Conservation (phyloP, 1,284 basidiomycete genomes). For the Microbotryum lychnidis-dioicae region DNA sequence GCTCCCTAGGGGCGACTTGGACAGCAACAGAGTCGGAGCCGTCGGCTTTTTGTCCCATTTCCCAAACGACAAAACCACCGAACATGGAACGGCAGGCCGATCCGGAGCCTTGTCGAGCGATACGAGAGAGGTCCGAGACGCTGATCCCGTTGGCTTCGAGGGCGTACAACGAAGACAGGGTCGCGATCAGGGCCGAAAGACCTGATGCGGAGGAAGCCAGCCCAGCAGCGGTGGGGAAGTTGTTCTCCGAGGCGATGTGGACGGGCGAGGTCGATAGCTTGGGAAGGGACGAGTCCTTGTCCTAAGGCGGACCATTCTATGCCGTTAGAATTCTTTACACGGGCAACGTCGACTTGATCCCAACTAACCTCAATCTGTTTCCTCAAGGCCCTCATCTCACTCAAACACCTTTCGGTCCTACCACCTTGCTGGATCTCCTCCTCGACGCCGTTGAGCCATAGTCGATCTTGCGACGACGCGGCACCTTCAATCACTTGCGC, state of each 20-base stretch:
- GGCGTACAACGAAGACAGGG: slow-evolving; percentile 75
- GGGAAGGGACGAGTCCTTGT: slow-evolving; percentile 45
- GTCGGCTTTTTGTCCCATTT: slow-evolving; percentile 59
- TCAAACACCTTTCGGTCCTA: slow-evolving; percentile 68
- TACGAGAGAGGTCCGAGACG: slow-evolving; percentile 69
- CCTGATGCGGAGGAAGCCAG: slow-evolving; percentile 95
- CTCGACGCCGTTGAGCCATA: slow-evolving; percentile 59
- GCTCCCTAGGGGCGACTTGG: slow-evolving; percentile 71
- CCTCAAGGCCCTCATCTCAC: slow-evolving; percentile 74
- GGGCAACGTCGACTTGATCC: background rate
- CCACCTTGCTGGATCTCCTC: slow-evolving; percentile 23
- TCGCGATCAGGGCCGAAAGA: slow-evolving; percentile 87
- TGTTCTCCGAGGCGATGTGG: slow-evolving; percentile 91
- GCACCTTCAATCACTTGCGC: slow-evolving; percentile 71
- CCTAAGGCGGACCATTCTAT: background rate
- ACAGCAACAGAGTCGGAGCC: slow-evolving; percentile 84
- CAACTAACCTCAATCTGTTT: slow-evolving; percentile 56
- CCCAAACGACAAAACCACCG: slow-evolving; percentile 96
- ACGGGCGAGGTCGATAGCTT: slow-evolving; percentile 66
- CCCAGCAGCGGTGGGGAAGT: slow-evolving; percentile 97
- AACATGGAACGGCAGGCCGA: slow-evolving; percentile 96
- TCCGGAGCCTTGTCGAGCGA: slow-evolving; percentile 93
- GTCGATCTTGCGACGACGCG: slow-evolving; percentile 49
- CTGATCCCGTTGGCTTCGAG: slow-evolving; percentile 43
- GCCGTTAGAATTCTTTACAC: no score